Conservation (phyloP, 768 basidiomycete species). For the Coprinellus aureogranulatus region DNA sequence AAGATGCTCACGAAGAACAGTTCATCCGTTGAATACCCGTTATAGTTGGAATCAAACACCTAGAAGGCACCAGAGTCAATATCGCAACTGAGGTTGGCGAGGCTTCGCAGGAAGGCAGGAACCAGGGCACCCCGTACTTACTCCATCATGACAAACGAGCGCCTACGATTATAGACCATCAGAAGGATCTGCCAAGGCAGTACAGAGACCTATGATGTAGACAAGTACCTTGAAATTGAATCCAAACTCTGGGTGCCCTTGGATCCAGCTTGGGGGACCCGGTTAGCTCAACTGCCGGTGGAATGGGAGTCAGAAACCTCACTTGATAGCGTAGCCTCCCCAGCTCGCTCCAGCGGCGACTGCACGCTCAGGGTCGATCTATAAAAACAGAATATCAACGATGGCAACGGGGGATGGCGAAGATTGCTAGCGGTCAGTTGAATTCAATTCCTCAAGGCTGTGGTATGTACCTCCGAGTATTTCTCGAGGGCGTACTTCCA, state of each 20-base stretch:
- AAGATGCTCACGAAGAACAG: constrained; percentile 72
- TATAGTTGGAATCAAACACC: constrained; percentile 76
- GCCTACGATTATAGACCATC: constrained; percentile 38
- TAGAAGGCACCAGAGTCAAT: constrained; percentile 18
- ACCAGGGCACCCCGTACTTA: constrained; percentile 24
- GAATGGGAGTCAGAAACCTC: constrained; percentile 16
- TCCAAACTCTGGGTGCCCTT: constrained; percentile 85
- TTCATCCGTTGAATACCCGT: constrained; percentile 89
- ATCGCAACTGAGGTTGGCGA: not conserved
- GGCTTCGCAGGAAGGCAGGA: no score
- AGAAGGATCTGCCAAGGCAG: not conserved
- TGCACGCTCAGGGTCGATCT: constrained; percentile 69
- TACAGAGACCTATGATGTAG: not conserved
- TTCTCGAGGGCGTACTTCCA: constrained; percentile 67
- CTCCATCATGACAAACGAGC: constrained; percentile 89
- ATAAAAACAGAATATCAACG: no score
- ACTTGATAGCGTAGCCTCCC: constrained; percentile 91
- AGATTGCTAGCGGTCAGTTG: no score
- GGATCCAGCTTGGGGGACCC: constrained; percentile 73
- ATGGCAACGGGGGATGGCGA: no score
- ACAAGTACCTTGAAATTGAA: constrained; percentile 80
- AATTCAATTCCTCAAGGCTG: no score
- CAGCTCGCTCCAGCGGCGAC: constrained; percentile 82
- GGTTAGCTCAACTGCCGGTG: not conserved
- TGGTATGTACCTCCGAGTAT: constrained; percentile 71